phyloP scores from a whole-genome alignment of 2,329 filamentous ascomycete genomes.

The Aspergillus fumigatus region DNA sequence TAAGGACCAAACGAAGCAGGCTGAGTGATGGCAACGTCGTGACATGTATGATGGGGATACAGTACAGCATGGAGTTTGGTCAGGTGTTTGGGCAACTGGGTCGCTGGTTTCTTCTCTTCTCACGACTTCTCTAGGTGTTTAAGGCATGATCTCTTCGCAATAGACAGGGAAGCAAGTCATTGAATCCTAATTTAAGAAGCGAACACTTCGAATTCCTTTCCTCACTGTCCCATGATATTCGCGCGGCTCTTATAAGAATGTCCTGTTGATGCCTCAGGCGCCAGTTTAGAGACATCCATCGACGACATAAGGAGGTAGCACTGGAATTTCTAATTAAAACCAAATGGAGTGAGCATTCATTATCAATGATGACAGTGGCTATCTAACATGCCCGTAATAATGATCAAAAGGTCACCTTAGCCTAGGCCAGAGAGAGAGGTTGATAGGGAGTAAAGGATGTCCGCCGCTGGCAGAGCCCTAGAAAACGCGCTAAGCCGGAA shows the following conservation, averaged over 20 bases:
- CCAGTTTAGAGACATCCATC: too few species aligned
- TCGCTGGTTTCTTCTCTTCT: neutral
- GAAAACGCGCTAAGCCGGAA: slow-evolving; percentile 31
- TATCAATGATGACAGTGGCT: neutral
- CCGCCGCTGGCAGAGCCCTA: slow-evolving; percentile 26
- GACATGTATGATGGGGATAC: neutral
- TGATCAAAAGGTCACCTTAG: neutral
- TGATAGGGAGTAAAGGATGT: too few species aligned
- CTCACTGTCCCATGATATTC: too few species aligned
- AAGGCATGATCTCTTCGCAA: neutral
- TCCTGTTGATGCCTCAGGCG: neutral
- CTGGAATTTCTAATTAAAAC: neutral
- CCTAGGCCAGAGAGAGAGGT: too few species aligned
- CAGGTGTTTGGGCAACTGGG: neutral
- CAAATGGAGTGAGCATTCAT: neutral
- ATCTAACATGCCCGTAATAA: neutral
- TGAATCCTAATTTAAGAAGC: neutral
- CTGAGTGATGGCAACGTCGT: neutral
- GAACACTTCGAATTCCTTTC: too few species aligned
- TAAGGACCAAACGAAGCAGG: slow-evolving; percentile 11
- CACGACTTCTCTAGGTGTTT: neutral
- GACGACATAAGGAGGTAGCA: neutral
- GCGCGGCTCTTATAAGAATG: neutral
- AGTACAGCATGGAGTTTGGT: neutral
- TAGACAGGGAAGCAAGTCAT: neutral